Conservation (phyloP, 2,329 filamentous ascomycete species). For the Talaromyces sp. region DNA sequence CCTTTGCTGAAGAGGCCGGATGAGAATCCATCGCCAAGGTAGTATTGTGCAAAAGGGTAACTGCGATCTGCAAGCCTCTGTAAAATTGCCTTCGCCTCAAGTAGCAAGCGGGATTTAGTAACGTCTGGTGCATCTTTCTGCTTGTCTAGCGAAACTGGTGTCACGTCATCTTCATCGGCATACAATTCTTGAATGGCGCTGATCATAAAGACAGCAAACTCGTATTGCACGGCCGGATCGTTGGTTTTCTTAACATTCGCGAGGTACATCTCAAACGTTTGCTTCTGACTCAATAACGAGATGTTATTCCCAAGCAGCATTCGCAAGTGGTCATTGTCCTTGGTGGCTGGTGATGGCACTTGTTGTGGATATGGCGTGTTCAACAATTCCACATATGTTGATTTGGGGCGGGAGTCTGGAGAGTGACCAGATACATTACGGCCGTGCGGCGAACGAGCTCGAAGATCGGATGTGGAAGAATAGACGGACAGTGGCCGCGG, state of each 20-base stretch:
- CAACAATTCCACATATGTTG: conserved; percentile 61
- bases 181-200: conserved; percentile 78
- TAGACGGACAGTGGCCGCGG: conserved; percentile 72
- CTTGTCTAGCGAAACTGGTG: conserved; percentile 22
- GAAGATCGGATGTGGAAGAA: conserved; percentile 68
- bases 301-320: conserved; percentile 81
- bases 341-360: conserved; percentile 57
- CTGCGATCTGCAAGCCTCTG: conserved; percentile 80
- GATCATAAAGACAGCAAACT: conserved; percentile 92
- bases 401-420: conserved; percentile 56
- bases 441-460: conserved; percentile 53
- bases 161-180: conserved; percentile 36
- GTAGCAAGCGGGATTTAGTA: conserved; percentile 64
- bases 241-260: conserved; percentile 97
- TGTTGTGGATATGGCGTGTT: conserved; percentile 77
- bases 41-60: conserved; percentile 97
- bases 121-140: conserved; percentile 34
- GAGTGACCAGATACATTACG: conserved; percentile 51
- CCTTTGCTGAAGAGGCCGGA: conserved; percentile 94
- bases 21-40: conserved; percentile 88
- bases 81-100: conserved; percentile 84
- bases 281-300: conserved; percentile 81
- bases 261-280: conserved; percentile 96
- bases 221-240: conserved; percentile 85
- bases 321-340: conserved; percentile 79